These are phyloP conservation scores for Candida jianshihensis DNA, from an alignment of 805 yeast genomes.

Conservation along the genomic window DNA sequence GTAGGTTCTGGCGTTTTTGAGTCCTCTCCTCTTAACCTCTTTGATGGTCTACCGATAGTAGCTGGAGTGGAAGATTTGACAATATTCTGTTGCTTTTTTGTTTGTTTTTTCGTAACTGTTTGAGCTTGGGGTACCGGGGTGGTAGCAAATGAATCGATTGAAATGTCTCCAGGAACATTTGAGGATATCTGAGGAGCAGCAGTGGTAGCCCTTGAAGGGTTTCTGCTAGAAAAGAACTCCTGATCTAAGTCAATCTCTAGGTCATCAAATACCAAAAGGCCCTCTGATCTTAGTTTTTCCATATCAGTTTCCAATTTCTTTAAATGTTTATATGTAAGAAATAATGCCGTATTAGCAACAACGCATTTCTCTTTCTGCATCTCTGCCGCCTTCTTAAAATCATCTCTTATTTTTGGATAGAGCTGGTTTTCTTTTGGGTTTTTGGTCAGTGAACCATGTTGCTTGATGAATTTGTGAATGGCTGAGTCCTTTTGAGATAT, in stretches of 20 bases:
- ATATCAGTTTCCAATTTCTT: slow-evolving; percentile 69
- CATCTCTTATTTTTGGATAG: slow-evolving; percentile 60
- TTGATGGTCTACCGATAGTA: slow-evolving; percentile 7
- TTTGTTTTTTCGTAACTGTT: slow-evolving; percentile 6
- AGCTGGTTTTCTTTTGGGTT: slow-evolving; percentile 75
- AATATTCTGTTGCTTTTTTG: slow-evolving; percentile 2
- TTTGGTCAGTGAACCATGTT: slow-evolving; percentile 73
- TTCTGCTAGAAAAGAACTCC: slow-evolving; percentile 27
- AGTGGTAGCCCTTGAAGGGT: slow-evolving; percentile 24
- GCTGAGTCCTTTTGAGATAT: slow-evolving; percentile 69
- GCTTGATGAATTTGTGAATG: slow-evolving; percentile 73
- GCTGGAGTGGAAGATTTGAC: slow-evolving; percentile 13
- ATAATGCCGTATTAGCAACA: slow-evolving; percentile 78
- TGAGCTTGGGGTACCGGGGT: neutral
- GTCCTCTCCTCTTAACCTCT: slow-evolving; percentile 19
- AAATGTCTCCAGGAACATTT: neutral
- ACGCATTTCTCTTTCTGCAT: slow-evolving; percentile 74
- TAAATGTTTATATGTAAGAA: slow-evolving; percentile 69
- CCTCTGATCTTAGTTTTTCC: slow-evolving; percentile 69
- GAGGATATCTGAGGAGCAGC: slow-evolving; percentile 7
- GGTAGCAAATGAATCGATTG: slow-evolving; percentile 3
- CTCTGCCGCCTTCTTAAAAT: slow-evolving; percentile 48
- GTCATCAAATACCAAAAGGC: slow-evolving; percentile 52
- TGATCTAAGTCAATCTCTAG: slow-evolving; percentile 27
- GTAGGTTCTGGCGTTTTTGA: slow-evolving; percentile 13